These are phyloP conservation scores for Zygosaccharomyces lentus DNA, from an alignment of 805 yeast genomes.

Conservation along the genomic window DNA sequence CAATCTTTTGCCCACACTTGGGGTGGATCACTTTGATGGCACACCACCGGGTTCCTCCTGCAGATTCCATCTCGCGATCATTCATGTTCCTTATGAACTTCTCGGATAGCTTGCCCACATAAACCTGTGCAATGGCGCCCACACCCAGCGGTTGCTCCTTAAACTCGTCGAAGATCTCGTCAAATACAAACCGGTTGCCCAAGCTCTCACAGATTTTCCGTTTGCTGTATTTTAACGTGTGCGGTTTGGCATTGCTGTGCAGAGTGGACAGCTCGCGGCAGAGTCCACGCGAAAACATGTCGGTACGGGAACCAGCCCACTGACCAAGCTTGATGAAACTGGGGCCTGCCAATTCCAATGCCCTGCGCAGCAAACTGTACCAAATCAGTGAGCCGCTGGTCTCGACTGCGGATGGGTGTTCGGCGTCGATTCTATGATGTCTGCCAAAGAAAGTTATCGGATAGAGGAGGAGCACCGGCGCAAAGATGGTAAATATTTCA, in stretches of 20 bases:
- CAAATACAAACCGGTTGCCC: constrained; percentile 44
- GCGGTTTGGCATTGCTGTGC: constrained; percentile 81
- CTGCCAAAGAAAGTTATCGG: constrained; percentile 49
- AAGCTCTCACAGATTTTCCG: constrained; percentile 56
- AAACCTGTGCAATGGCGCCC: constrained; percentile 98
- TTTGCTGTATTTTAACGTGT: constrained; percentile 59
- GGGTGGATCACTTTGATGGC: constrained; percentile 96
- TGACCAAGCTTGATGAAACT: constrained; percentile 90
- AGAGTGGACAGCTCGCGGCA: constrained; percentile 72
- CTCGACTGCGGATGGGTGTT: constrained; percentile 27
- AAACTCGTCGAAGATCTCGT: constrained; percentile 78
- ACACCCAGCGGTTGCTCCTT: constrained; percentile 78
- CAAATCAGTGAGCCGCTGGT: constrained; percentile 65
- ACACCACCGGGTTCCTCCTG: constrained; percentile 47
- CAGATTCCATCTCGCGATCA: constrained; percentile 5
- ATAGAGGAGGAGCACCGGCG: constrained; percentile 62
- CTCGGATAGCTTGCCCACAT: constrained; percentile 60
- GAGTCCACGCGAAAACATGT: constrained; percentile 74
- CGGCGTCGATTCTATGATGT: constrained; percentile 15
- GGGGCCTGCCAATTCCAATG: constrained; percentile 86
- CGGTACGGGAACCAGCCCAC: constrained; percentile 98
- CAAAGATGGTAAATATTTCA: constrained; percentile 59
- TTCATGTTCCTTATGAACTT: constrained; percentile 38
- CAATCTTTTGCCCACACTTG: constrained; percentile 61
- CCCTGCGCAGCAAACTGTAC: constrained; percentile 59